A percentile compares a stretch with the other conserved stretches of the same genome.
These are phyloP conservation scores for Insectozyma bohioensis DNA, from an alignment of 1,139 yeast genomes.

Conservation along the genomic window DNA sequence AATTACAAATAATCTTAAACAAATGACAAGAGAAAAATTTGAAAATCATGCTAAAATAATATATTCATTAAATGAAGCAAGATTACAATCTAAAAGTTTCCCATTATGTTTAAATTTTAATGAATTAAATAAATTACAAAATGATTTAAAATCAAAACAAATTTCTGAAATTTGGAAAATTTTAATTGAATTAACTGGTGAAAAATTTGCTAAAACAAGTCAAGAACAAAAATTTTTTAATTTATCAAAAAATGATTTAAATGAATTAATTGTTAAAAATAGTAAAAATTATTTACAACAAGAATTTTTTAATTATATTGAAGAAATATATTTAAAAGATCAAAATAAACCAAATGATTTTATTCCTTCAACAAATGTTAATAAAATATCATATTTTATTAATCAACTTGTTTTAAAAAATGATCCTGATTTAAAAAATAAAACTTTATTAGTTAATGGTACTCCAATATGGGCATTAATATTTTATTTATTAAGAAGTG, in stretches of 20 bases:
- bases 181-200: slow-evolving; percentile 43
- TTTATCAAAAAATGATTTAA: slow-evolving; percentile 34
- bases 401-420: slow-evolving; percentile 47
- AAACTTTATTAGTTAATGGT: slow-evolving; percentile 61
- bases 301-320: slow-evolving; percentile 77
- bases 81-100: slow-evolving; percentile 52
- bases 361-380: slow-evolving; percentile 62
- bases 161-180: slow-evolving; percentile 66
- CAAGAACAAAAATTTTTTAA: slow-evolving; percentile 50
- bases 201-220: slow-evolving; percentile 31
- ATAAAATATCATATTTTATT: slow-evolving; percentile 69
- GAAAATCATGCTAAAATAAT: slow-evolving; percentile 74
- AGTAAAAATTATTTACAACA: slow-evolving; percentile 65
- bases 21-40: slow-evolving; percentile 55
- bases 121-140: slow-evolving; percentile 49
- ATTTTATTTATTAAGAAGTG: slow-evolving; percentile 82
- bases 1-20: slow-evolving; percentile 25
- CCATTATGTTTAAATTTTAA: slow-evolving; percentile 55
- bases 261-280: slow-evolving; percentile 52
- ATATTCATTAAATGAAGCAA: slow-evolving; percentile 65
- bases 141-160: slow-evolving; percentile 62
- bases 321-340: slow-evolving; percentile 64
- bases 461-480: slow-evolving; percentile 91
- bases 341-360: slow-evolving; percentile 47
- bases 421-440: slow-evolving; percentile 31